These are phyloP conservation scores for Colletotrichum incanum DNA, from an alignment of 2,329 filamentous ascomycete species.

Conservation along the genomic window DNA sequence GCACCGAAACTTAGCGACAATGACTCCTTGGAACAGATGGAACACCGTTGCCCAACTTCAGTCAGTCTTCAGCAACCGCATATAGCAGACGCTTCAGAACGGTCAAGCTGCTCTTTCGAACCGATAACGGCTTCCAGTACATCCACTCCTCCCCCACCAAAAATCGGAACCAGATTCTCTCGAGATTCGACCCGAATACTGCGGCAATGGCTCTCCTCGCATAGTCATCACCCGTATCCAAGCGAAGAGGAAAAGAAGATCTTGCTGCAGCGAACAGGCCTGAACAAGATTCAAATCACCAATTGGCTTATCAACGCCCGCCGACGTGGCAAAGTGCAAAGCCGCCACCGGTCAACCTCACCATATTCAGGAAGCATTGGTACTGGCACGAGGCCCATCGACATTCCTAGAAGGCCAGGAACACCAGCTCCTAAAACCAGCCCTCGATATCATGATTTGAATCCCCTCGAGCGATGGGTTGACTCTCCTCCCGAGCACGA, in stretches of 20 bases:
- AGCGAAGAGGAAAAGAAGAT: constrained; percentile 34
- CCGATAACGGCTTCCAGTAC: background rate
- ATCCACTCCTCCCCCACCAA: constrained; percentile 39
- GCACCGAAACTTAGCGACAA: background rate
- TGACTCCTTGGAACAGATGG: constrained; percentile 11
- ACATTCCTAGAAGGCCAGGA: constrained; percentile 30
- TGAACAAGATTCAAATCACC: constrained; percentile 39
- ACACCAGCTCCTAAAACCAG: constrained; percentile 25
- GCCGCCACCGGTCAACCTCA: constrained; percentile 52
- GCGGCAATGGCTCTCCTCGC: constrained; percentile 43
- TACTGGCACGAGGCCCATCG: constrained; percentile 14
- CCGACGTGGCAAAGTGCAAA: constrained; percentile 62
- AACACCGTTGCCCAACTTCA: background rate
- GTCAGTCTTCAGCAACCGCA: background rate
- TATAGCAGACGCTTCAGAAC: constrained; percentile 5
- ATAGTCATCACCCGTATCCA: constrained; percentile 36
- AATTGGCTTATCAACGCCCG: constrained; percentile 41
- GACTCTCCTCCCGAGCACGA: constrained; percentile 47
- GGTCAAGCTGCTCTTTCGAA: constrained; percentile 14
- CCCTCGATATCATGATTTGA: constrained; percentile 28
- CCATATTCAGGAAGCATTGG: constrained; percentile 43
- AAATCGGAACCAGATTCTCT: constrained; percentile 47
- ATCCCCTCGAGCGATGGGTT: constrained; percentile 37
- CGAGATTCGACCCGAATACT: constrained; percentile 43
- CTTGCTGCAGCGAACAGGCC: constrained; percentile 30